A percentile compares a stretch with the other conserved stretches of the same genome.
Conservation (phyloP, 441 rosid species). For the Manihot esculenta region DNA sequence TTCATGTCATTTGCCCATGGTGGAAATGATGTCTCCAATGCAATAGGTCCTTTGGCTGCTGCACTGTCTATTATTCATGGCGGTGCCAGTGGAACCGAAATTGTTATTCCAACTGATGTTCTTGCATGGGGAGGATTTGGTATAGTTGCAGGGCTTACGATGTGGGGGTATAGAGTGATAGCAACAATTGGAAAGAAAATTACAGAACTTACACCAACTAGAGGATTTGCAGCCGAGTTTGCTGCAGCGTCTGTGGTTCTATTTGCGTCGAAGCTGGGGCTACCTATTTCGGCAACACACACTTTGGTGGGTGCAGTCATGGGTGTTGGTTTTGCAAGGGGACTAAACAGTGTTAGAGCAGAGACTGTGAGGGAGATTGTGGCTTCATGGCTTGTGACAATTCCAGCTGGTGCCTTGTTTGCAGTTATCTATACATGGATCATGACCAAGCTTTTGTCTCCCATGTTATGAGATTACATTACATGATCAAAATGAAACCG, state of each 20-base stretch:
- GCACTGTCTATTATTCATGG: slow-evolving; percentile 89
- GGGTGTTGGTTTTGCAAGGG: slow-evolving; percentile 99
- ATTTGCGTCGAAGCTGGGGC: slow-evolving; percentile 84
- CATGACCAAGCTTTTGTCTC: slow-evolving; percentile 72
- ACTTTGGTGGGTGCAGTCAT: slow-evolving; percentile 98
- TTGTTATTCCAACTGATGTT: slow-evolving; percentile 80
- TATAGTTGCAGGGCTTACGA: slow-evolving; percentile 81
- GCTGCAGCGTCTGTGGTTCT: slow-evolving; percentile 96
- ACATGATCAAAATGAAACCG: slow-evolving; percentile 22
- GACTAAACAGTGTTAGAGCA: slow-evolving; percentile 82
- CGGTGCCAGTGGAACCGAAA: slow-evolving; percentile 50
- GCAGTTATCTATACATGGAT: slow-evolving; percentile 89
- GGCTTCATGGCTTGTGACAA: slow-evolving; percentile 89
- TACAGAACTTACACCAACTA: slow-evolving; percentile 91
- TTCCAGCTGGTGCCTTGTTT: slow-evolving; percentile 81
- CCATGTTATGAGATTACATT: slow-evolving; percentile 45
- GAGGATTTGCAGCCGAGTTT: slow-evolving; percentile 98
- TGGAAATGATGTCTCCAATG: slow-evolving; percentile 96
- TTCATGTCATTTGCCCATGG: slow-evolving; percentile 99
- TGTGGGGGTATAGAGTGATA: slow-evolving; percentile 98
- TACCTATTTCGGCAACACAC: slow-evolving; percentile 94
- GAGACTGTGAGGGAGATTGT: slow-evolving; percentile 92
- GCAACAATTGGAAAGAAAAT: slow-evolving; percentile 99
- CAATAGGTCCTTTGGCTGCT: slow-evolving; percentile 95
- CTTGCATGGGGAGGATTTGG: slow-evolving; percentile 99